phyloP scores from a whole-genome alignment of 139 green algal genomes.

The Auxenochlorella pyrenoidosa region DNA sequence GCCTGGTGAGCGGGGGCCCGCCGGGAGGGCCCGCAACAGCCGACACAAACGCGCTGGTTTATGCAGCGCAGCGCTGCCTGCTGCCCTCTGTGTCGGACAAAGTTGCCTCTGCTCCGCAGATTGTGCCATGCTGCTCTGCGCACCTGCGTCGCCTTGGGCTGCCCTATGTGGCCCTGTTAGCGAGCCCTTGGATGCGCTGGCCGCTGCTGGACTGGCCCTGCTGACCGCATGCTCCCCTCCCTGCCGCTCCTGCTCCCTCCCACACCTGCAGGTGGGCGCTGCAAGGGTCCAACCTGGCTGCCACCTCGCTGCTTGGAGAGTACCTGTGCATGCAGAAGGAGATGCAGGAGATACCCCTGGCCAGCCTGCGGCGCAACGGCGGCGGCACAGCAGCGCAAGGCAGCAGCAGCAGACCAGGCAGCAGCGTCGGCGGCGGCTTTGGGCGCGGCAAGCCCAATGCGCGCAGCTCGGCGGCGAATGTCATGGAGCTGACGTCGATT shows the following conservation, averaged over 20 bases:
- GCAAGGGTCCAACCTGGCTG: constrained; percentile 65
- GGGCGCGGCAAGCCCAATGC: background rate
- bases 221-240: background rate
- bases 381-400: background rate
- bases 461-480: background rate
- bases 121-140: background rate
- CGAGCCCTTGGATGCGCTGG: background rate
- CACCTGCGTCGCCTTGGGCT: background rate
- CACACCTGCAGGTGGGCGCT: constrained; percentile 74
- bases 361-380: constrained; percentile 27
- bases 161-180: background rate
- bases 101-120: background rate
- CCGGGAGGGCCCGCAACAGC: background rate
- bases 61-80: background rate
- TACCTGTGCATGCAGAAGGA: constrained; percentile 92
- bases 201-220: too few relatives aligned
- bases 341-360: constrained; percentile 91
- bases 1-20: constrained; percentile 72
- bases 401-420: background rate
- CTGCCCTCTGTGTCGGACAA: background rate
- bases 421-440: background rate
- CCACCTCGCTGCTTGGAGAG: constrained; percentile 88
- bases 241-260: background rate
- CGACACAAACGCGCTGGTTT: background rate
- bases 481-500: constrained; percentile 1